Evolutionary conservation across 192 early-diverging fungal genomes (phyloP), one percentile per base, ranked within the genome.

Genomic region (Oehlia diaphana): DNA sequence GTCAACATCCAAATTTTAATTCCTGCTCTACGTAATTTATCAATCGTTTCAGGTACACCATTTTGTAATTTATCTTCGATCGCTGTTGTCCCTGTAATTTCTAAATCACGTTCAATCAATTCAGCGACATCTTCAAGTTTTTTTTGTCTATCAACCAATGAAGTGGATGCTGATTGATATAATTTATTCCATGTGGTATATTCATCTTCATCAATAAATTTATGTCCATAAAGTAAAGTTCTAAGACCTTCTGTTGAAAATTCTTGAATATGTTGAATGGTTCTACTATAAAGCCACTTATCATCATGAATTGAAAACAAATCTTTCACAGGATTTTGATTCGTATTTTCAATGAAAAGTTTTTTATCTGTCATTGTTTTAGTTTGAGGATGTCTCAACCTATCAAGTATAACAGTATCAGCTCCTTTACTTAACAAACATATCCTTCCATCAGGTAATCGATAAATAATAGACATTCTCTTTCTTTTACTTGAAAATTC

Each of bases 1-100:
- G 96, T 97, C 82, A 97, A 84, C 89, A 97, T 93, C 95, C 96
- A 97, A 39, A 97, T 85, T 50, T 90, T 89, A 53, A 97, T 93
- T 49, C 92, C 93, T 0, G 95, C 96, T 9, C 87, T 82, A 0
- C 92, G 89, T 35, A 97, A 86, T 71, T 88, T 90, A 78, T 90
- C 88, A 47, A 97, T 96, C 7, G 93, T 90, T 78, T 95, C 94
- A 1, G 95, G 93, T 1, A 97, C 96, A n/a, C 94, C 94, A 3
- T 87, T 91, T 76, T 97, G 96, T 76, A 97, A 82, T 71, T 93
- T 91, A 80, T 97, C 96, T 77, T 97, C 96, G 75, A 97, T 97
- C 2, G 96, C 96, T 0, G 95, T 95, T 0, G 94, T 91, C 0
- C 96, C 96, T 0, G 96, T 85, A 39, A 97, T 87, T 9, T 90